Conservation (phyloP, 2,329 filamentous ascomycete species). For the Penicillium sp. region DNA sequence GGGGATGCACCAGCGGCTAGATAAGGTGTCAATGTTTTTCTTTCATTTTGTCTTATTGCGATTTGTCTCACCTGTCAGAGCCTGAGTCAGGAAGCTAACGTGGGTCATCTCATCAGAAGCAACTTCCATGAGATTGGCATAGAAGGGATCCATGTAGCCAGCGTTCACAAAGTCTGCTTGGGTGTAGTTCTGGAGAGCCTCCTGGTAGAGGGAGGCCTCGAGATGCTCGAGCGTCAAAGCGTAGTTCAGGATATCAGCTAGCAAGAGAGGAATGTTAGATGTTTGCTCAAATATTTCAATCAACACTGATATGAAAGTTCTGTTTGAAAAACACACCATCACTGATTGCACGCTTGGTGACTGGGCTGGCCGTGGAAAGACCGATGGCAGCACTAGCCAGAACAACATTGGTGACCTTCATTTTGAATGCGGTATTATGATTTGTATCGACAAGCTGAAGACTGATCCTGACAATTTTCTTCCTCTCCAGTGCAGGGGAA, state of each 20-base stretch:
- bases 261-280: background rate
- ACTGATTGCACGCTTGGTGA: constrained; percentile 11
- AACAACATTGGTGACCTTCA: constrained; percentile 13
- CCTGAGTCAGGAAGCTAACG: constrained; percentile 56
- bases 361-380: constrained; percentile 8
- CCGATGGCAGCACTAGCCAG: constrained; percentile 9
- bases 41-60: background rate
- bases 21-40: background rate
- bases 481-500: background rate
- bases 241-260: constrained; percentile 24
- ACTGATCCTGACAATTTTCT: background rate
- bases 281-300: background rate
- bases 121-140: constrained; percentile 59
- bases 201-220: constrained; percentile 63
- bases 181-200: constrained; percentile 60
- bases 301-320: background rate
- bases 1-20: constrained; percentile 51
- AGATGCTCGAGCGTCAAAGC: constrained; percentile 52
- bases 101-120: constrained; percentile 59
- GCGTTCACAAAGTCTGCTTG: constrained; percentile 53
- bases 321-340: constrained; percentile 4
- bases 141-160: constrained; percentile 54
- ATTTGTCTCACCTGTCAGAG: constrained; percentile 27
- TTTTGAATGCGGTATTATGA: background rate
- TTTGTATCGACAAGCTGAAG: background rate